Conservation (phyloP, 225 moss, liverwort and hornwort genomes). For the Pseudoscleropodium purum region DNA sequence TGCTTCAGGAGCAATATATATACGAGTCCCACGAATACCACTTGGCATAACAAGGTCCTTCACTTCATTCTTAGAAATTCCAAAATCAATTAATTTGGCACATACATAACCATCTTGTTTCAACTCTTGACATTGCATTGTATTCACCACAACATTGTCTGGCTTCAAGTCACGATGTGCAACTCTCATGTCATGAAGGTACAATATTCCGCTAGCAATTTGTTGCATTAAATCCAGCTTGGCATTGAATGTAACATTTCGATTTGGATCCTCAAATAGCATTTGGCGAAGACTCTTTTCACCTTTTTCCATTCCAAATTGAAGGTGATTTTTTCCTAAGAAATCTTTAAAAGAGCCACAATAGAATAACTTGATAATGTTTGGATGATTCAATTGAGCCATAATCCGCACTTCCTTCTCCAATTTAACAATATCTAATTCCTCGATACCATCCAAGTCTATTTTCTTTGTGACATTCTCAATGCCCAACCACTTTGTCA, state of each 20-base stretch:
- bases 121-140: neutral
- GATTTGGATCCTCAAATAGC: neutral
- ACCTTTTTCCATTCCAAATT: neutral
- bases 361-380: neutral
- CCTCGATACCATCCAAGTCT: neutral
- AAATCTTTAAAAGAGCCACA: neutral
- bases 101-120: neutral
- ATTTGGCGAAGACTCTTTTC: neutral
- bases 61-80: neutral
- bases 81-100: neutral
- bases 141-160: neutral
- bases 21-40: accelerated
- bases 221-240: neutral
- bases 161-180: neutral
- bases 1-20: neutral
- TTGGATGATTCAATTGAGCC: neutral
- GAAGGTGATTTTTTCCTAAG: accelerated
- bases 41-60: neutral
- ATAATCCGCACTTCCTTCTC: neutral
- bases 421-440: accelerated
- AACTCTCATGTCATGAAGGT: neutral
- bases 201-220: neutral
- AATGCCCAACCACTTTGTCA: neutral
- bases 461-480: neutral
- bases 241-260: neutral